These are phyloP conservation scores for Bruguiera sexangula DNA, from an alignment of 345 rosid species.

Conservation along the genomic window DNA sequence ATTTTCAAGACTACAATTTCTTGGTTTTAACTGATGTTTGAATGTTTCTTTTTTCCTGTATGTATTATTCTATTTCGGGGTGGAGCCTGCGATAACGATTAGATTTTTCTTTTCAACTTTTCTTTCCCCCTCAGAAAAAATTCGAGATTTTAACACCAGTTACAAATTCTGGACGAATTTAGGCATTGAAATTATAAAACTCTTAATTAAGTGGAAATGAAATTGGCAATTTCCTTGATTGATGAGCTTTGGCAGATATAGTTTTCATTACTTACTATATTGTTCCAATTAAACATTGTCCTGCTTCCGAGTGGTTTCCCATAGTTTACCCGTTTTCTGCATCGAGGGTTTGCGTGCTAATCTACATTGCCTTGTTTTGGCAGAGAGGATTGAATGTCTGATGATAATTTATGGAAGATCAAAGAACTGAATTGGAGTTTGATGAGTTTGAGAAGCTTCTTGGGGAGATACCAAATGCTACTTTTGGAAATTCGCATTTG, in stretches of 20 bases:
- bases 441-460: conserved; percentile 83
- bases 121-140: no score
- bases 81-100: neutral
- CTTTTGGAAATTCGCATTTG: conserved; percentile 46
- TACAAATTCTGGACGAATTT: neutral
- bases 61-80: neutral
- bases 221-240: neutral
- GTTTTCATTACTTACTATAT: neutral
- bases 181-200: neutral
- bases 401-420: conserved; percentile 47
- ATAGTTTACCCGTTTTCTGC: conserved; percentile 13
- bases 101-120: neutral
- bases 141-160: no score
- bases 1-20: conserved; percentile 11
- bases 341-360: conserved; percentile 21
- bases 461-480: conserved; percentile 75
- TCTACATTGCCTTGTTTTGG: conserved; percentile 18
- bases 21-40: neutral
- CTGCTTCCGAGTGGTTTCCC: neutral
- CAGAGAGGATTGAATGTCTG: neutral
- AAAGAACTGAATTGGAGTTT: conserved; percentile 48
- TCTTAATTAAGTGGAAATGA: neutral
- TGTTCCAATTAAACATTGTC: neutral
- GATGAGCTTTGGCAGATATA: neutral
- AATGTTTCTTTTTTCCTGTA: neutral